These are phyloP conservation scores for Zygosaccharomyces sapae DNA, from an alignment of 1,139 yeast genomes.

Conservation along the genomic window DNA sequence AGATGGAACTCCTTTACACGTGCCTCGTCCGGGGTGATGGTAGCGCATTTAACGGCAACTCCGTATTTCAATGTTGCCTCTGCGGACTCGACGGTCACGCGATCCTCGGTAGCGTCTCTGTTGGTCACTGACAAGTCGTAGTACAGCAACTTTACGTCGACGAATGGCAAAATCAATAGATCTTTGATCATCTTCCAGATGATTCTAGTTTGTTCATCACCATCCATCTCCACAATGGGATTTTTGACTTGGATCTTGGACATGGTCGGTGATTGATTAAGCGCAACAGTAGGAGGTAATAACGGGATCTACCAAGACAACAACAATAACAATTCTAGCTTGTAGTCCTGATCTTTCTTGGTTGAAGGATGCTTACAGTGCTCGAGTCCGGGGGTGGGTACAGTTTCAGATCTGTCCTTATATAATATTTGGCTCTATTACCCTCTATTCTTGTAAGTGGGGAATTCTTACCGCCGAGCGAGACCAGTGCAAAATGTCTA, in stretches of 20 bases:
- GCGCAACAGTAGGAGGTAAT: no score
- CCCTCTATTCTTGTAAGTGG: no score
- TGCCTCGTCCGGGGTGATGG: constrained; percentile 97
- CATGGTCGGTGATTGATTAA: not conserved
- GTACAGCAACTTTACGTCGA: constrained; percentile 84
- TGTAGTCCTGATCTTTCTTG: no score
- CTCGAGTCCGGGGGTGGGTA: no score
- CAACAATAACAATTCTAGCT: no score
- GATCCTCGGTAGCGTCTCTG: constrained; percentile 83
- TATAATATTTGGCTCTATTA: no score
- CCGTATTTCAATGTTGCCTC: constrained; percentile 82
- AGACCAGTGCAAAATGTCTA: no score
- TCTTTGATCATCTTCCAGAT: constrained; percentile 85
- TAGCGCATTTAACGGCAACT: constrained; percentile 95
- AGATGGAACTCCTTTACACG: constrained; percentile 84
- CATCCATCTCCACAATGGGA: constrained; percentile 94
- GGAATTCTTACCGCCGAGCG: no score
- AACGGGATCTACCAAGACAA: no score
- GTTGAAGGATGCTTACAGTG: no score
- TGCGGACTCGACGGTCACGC: constrained; percentile 87
- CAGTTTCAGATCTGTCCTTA: no score
- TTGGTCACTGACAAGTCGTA: constrained; percentile 82
- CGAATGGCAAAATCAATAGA: constrained; percentile 75
- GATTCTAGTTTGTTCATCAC: constrained; percentile 93
- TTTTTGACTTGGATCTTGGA: constrained; percentile 71